phyloP scores from a whole-genome alignment of 2,329 filamentous ascomycete genomes.

The Hypoxylon sp. region DNA sequence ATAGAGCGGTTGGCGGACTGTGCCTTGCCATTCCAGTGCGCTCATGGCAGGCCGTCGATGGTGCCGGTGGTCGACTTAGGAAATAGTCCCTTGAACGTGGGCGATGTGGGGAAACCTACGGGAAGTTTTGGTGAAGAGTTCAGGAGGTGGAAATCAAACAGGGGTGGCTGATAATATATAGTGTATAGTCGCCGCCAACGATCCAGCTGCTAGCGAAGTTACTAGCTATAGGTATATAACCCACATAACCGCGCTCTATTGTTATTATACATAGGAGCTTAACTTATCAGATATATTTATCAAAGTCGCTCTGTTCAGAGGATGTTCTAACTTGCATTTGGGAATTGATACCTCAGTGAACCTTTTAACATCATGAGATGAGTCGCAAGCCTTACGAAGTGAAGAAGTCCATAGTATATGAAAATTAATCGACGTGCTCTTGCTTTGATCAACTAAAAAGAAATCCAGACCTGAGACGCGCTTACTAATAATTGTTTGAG shows the following conservation, averaged over 20 bases:
- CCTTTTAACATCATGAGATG: too few relatives aligned
- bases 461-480: too few relatives aligned
- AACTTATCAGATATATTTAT: not conserved
- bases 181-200: not conserved
- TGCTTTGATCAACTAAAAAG: too few relatives aligned
- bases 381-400: too few relatives aligned
- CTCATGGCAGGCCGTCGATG: slow-evolving; percentile 81
- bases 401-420: too few relatives aligned
- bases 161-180: not conserved
- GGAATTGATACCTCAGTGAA: too few relatives aligned
- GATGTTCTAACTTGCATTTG: too few relatives aligned
- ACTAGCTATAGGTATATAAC: not conserved
- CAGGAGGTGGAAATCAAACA: slow-evolving; percentile 47
- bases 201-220: not conserved
- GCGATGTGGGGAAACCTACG: slow-evolving; percentile 15
- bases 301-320: not conserved
- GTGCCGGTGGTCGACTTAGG: slow-evolving; percentile 72
- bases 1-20: slow-evolving; percentile 72
- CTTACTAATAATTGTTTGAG: too few relatives aligned
- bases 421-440: too few relatives aligned
- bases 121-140: slow-evolving; percentile 47
- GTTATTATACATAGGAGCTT: not conserved
- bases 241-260: not conserved
- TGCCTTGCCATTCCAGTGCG: slow-evolving; percentile 85
- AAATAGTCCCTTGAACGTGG: slow-evolving; percentile 17